Conservation (phyloP, 2,329 filamentous ascomycete genomes). For the Emericellopsis cladophorae region DNA sequence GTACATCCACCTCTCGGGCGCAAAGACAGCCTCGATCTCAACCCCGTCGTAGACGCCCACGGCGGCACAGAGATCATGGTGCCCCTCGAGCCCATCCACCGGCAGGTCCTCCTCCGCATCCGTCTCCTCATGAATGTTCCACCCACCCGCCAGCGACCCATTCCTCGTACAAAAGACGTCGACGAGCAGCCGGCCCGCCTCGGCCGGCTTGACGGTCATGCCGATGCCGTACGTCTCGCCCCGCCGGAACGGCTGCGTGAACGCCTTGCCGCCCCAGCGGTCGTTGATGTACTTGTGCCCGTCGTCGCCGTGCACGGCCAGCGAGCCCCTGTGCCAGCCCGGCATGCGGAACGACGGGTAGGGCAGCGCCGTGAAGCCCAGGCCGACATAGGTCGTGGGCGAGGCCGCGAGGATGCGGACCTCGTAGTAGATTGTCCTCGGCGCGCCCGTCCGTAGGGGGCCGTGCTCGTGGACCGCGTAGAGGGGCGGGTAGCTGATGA, state of each 20-base stretch:
- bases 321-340: slow-evolving; percentile 65
- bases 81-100: slow-evolving; percentile 55
- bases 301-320: slow-evolving; percentile 72
- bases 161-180: slow-evolving; percentile 56
- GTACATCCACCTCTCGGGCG: slow-evolving; percentile 46
- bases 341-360: slow-evolving; percentile 69
- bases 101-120: slow-evolving; percentile 50
- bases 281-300: slow-evolving; percentile 68
- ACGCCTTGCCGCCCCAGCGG: slow-evolving; percentile 57
- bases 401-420: slow-evolving; percentile 40
- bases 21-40: slow-evolving; percentile 54
- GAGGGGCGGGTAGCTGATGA: slow-evolving; percentile 56
- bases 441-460: slow-evolving; percentile 28
- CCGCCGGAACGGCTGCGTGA: slow-evolving; percentile 47
- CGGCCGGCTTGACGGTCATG: slow-evolving; percentile 42
- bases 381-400: slow-evolving; percentile 38
- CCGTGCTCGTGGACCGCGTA: slow-evolving; percentile 50
- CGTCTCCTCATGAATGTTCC: slow-evolving; percentile 65
- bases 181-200: slow-evolving; percentile 12
- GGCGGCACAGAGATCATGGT: slow-evolving; percentile 57
- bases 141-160: slow-evolving; percentile 44
- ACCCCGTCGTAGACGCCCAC: slow-evolving; percentile 60
- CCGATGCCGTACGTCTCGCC: slow-evolving; percentile 62
- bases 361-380: slow-evolving; percentile 62
- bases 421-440: slow-evolving; percentile 59